Evolutionary conservation across 2,329 filamentous ascomycete species (phyloP).

Genomic region (Pseudogymnoascus sp.): DNA sequence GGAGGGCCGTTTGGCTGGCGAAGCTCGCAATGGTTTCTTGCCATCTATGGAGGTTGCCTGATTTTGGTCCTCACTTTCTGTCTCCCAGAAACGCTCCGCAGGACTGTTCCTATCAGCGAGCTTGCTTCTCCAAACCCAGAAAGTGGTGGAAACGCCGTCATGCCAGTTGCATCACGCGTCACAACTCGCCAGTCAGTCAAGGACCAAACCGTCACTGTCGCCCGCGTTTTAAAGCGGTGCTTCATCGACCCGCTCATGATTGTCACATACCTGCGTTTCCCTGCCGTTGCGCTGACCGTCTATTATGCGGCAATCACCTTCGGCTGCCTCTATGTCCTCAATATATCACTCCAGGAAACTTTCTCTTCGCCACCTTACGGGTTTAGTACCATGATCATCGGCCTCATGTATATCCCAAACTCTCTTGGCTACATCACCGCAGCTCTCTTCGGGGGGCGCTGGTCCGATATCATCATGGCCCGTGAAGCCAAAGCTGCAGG

Average conservation of each 20-base stretch:
- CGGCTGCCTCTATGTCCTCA: constrained; percentile 64
- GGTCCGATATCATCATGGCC: constrained; percentile 76
- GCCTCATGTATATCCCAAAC: constrained; percentile 68
- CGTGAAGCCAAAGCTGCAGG: constrained; percentile 63
- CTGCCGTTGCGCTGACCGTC: constrained; percentile 64
- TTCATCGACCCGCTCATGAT: constrained; percentile 67
- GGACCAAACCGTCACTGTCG: constrained; percentile 44
- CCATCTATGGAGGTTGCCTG: constrained; percentile 57
- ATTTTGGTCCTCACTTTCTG: constrained; percentile 49
- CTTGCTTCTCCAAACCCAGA: constrained; percentile 5
- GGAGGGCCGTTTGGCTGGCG: constrained; percentile 63
- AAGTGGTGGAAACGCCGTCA: constrained; percentile 9
- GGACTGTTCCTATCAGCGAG: not conserved
- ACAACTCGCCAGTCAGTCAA: constrained; percentile 56
- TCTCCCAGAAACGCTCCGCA: constrained; percentile 54
- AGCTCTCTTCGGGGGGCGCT: constrained; percentile 61
- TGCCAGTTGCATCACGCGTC: constrained; percentile 36
- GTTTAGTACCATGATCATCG: constrained; percentile 60
- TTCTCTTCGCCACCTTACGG: constrained; percentile 61
- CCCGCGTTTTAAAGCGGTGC: constrained; percentile 46
- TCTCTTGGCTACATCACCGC: constrained; percentile 64
- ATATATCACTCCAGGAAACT: constrained; percentile 65
- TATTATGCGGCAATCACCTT: constrained; percentile 69
- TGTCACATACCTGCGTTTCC: constrained; percentile 63
- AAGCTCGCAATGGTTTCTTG: constrained; percentile 69